Percentiles rank a stretch among this genome's conserved stretches.
These are phyloP conservation scores for Huntiella moniliformis DNA, from an alignment of 2,329 filamentous ascomycete genomes.

Conservation along the genomic window DNA sequence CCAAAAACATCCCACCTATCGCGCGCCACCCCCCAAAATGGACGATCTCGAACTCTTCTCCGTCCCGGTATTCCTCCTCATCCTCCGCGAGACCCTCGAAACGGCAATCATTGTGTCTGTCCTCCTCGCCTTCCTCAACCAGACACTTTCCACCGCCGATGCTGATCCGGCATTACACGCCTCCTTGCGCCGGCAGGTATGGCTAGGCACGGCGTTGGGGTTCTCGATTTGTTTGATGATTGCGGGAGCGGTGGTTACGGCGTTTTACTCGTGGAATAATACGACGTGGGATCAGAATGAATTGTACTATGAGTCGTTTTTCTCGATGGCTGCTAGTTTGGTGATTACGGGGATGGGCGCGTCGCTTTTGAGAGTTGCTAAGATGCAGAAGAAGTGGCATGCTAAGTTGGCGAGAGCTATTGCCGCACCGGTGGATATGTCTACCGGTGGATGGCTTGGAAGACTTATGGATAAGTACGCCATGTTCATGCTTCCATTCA, in stretches of 20 bases:
- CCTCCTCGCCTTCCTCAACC: conserved; percentile 66
- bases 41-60: conserved; percentile 55
- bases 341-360: conserved; percentile 72
- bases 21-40: conserved; percentile 6
- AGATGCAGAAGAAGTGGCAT: conserved; percentile 77
- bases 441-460: conserved; percentile 36
- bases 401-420: conserved; percentile 58
- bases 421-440: conserved; percentile 29
- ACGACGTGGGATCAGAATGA: conserved; percentile 51
- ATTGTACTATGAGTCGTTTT: conserved; percentile 64
- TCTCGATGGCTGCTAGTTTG: conserved; percentile 52
- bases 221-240: conserved; percentile 46
- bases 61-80: conserved; percentile 73
- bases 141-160: conserved; percentile 37
- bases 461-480: conserved; percentile 56
- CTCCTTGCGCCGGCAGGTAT: conserved; percentile 24
- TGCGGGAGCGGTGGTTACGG: conserved; percentile 49
- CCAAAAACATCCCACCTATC: background rate
- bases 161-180: conserved; percentile 7
- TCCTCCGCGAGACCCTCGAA: conserved; percentile 72
- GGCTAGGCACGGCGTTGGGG: conserved; percentile 45
- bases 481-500: conserved; percentile 72
- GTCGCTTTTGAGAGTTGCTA: conserved; percentile 61
- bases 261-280: conserved; percentile 35
- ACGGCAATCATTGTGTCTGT: conserved; percentile 73